Conservation (phyloP, 495 filamentous ascomycete genomes). For the Rhizodiscina lignyota region DNA sequence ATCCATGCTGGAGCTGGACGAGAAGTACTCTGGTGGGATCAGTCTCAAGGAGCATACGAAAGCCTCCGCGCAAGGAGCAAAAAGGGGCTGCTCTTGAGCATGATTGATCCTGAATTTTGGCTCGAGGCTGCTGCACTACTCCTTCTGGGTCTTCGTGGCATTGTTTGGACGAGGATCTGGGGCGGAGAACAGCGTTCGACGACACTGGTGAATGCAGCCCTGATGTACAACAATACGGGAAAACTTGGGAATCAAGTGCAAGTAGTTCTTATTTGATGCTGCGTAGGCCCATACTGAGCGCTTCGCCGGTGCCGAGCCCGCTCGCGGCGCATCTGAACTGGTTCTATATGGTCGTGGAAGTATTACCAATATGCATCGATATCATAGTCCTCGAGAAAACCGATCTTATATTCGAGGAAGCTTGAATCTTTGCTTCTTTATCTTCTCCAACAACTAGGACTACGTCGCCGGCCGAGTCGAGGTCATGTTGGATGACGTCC, state of each 20-base stretch:
- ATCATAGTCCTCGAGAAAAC: too few relatives aligned
- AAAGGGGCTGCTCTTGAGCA: constrained; percentile 29
- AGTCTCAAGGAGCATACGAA: constrained; percentile 57
- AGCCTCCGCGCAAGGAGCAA: constrained; percentile 21
- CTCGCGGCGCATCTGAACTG: too few relatives aligned
- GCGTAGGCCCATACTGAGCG: too few relatives aligned
- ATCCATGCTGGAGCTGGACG: constrained; percentile 50
- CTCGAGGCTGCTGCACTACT: constrained; percentile 42
- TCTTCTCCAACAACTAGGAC: too few relatives aligned
- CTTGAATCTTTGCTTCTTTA: too few relatives aligned
- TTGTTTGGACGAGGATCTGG: constrained; percentile 60
- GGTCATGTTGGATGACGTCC: too few relatives aligned
- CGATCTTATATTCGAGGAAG: too few relatives aligned
- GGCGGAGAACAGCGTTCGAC: constrained; percentile 38
- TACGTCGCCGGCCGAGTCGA: too few relatives aligned
- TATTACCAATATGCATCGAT: too few relatives aligned
- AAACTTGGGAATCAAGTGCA: constrained; percentile 45
- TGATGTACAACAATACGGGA: constrained; percentile 52
- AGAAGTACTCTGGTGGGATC: constrained; percentile 62
- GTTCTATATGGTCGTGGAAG: too few relatives aligned
- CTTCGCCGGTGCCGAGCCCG: too few relatives aligned
- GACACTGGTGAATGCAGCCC: constrained; percentile 62
- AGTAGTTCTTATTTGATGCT: constrained; percentile 34
- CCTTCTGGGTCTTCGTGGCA: constrained; percentile 40
- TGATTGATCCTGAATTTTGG: constrained; percentile 39